Conservation (phyloP, 306 rosid genomes). For the Erythrophleum fordii region DNA sequence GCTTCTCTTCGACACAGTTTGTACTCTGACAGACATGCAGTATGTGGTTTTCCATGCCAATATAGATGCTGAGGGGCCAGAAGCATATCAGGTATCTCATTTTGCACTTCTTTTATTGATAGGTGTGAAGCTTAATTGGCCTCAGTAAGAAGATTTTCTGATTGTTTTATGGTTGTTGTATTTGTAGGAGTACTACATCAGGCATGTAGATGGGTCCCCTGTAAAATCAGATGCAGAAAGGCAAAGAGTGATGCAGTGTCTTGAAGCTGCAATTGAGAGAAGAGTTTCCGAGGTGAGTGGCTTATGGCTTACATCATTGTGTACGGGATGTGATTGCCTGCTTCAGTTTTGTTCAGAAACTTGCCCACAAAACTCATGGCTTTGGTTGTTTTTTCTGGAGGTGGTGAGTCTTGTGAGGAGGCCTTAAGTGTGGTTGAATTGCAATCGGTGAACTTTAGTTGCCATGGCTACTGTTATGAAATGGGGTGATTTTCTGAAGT, state of each 20-base stretch:
- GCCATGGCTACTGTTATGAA: not conserved
- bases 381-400: not conserved
- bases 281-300: conserved; percentile 82
- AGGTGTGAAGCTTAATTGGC: not conserved
- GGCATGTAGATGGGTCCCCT: conserved; percentile 94
- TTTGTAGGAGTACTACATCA: conserved; percentile 85
- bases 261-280: conserved; percentile 95
- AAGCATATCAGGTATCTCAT: conserved; percentile 80
- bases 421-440: conserved; percentile 38
- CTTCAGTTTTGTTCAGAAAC: conserved; percentile 13
- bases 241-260: conserved; percentile 89
- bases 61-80: conserved; percentile 83
- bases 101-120: not conserved
- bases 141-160: conserved; percentile 27
- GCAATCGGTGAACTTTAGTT: conserved; percentile 39
- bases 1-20: conserved; percentile 91
- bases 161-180: conserved; percentile 28
- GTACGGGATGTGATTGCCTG: conserved; percentile 23
- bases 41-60: conserved; percentile 94
- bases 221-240: conserved; percentile 98
- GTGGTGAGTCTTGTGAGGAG: not conserved
- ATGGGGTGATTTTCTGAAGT: conserved; percentile 8
- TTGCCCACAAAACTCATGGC: not conserved
- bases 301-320: not conserved
- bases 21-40: conserved; percentile 96